Base-by-base conservation (phyloP, 208 protist genomes). In the Leishmania arabica region DNA sequence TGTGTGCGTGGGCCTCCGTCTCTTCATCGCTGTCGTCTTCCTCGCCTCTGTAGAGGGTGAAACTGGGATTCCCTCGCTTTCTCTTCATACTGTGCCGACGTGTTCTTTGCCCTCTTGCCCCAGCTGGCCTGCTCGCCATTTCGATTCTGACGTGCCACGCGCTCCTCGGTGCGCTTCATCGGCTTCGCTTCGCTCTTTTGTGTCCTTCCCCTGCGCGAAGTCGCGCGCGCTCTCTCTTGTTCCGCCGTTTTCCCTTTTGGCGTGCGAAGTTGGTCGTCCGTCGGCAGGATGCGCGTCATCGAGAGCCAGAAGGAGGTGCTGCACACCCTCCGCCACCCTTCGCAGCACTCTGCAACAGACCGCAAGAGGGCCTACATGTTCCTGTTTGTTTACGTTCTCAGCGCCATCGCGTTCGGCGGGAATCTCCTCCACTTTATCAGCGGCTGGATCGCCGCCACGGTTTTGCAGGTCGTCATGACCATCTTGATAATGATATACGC, bases 301-400 rank as follows among this genome's bases (percentile, higher is more conserved):
- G 86, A 95, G 53, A 89, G 88, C 47, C 93, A 96, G 84, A 86
- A 84, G 79, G 92, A 95, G 70, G 85, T 97, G 56, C 81, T 94
- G n/a, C 85, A 88, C 78, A 92, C 89, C 17, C 86, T 97, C 17
- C 77, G 84, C 19, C 82, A 89, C 58, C 90, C 91, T 5, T 86
- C 85, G 53, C 90, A 91, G 84, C 90, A 95, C 87, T 92, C 92
- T 0, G 81, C 78, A 19, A 90, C 86, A n/a, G 94, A 97, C 78
- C 81, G 92, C 24, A 96, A 96, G 86, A 87, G 94, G 24, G 90
- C 94, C 45, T 97, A 95, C 77, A 81, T 96, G 78, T 95, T 94
- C 74, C 31, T 95, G 0, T 93, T 93, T 58, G 91, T 94, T 3
- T 96, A 95, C 79, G 86, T 92, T 66, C 72, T 97, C 60, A 84